A percentile compares a stretch with the other conserved stretches of the same genome.
Conservation (phyloP, 208 protist species). For the Acanthamoeba divionensis region DNA sequence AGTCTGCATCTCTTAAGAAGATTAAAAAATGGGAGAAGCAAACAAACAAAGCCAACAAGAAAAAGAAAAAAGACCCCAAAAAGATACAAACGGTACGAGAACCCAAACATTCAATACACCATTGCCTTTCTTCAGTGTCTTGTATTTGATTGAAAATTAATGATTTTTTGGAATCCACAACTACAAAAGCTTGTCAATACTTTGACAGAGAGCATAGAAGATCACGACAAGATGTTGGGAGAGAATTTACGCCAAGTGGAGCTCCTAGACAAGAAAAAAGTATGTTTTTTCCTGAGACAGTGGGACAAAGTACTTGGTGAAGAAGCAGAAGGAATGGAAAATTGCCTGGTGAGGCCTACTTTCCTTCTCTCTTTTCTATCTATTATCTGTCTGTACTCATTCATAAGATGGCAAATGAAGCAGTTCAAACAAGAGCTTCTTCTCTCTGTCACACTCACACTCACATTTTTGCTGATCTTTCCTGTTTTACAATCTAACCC, state of each 20-base stretch:
- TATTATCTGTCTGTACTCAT: too few species aligned
- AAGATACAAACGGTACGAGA: too few species aligned
- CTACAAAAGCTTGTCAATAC: neutral
- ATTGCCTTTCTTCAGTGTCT: too few species aligned
- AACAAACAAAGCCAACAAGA: slow-evolving; percentile 17
- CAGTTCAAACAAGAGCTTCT: too few species aligned
- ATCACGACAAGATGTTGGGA: neutral
- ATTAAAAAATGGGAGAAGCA: slow-evolving; percentile 28
- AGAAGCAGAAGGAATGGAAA: neutral
- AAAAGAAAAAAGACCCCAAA: slow-evolving; percentile 26
- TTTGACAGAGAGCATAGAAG: neutral
- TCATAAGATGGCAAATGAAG: too few species aligned
- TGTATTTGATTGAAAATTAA: too few species aligned
- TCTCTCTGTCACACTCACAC: too few species aligned
- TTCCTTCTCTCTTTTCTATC: too few species aligned
- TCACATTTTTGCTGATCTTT: too few species aligned
- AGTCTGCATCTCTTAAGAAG: neutral
- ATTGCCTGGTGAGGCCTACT: neutral
- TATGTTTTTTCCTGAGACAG: neutral
- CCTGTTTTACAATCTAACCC: too few species aligned
- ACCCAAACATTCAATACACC: too few species aligned
- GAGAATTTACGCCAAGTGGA: neutral
- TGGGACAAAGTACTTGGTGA: neutral
- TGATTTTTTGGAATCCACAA: too few species aligned
- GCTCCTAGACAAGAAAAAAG: neutral